phyloP scores from a whole-genome alignment of 495 filamentous ascomycete genomes.

The Lophium mytilinum region DNA sequence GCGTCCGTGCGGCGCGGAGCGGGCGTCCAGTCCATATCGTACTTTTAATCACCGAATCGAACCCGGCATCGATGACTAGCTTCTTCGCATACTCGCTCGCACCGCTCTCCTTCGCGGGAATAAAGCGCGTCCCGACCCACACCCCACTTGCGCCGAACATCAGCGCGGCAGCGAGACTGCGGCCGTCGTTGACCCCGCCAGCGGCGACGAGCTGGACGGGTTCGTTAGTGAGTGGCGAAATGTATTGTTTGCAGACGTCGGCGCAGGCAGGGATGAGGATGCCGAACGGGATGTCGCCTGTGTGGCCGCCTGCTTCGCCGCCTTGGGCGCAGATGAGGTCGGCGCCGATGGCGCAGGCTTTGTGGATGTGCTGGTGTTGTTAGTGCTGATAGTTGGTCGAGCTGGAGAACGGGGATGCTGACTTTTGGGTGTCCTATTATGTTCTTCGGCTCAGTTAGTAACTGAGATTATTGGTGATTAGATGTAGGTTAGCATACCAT shows the following conservation, averaged over 20 bases:
- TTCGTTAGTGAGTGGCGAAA: constrained; percentile 45
- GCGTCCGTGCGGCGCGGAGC: constrained; percentile 12
- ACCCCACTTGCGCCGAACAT: constrained; percentile 69
- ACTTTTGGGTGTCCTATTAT: constrained; percentile 25
- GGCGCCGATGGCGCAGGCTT: constrained; percentile 21
- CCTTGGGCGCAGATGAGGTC: constrained; percentile 51
- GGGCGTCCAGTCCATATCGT: constrained; percentile 20
- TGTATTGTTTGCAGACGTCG: constrained; percentile 59
- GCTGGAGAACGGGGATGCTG: background rate
- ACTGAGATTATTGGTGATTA: background rate
- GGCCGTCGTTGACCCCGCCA: constrained; percentile 64
- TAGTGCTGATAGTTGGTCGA: background rate
- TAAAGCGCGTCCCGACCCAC: constrained; percentile 49
- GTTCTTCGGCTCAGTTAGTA: constrained; percentile 6
- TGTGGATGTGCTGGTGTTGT: constrained; percentile 17
- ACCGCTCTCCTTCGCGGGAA: constrained; percentile 12
- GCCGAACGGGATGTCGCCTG: constrained; percentile 64
- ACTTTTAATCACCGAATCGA: constrained; percentile 17
- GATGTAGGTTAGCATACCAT: background rate
- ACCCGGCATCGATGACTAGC: constrained; percentile 11
- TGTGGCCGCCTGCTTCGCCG: constrained; percentile 73
- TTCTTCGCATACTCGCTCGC: constrained; percentile 10
- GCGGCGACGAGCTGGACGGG: constrained; percentile 65
- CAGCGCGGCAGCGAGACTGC: constrained; percentile 59
- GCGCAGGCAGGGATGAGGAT: constrained; percentile 69